Evolutionary conservation across 108 stramenopile genomes (phyloP).

Genomic region (Skeletonema marinoi): DNA sequence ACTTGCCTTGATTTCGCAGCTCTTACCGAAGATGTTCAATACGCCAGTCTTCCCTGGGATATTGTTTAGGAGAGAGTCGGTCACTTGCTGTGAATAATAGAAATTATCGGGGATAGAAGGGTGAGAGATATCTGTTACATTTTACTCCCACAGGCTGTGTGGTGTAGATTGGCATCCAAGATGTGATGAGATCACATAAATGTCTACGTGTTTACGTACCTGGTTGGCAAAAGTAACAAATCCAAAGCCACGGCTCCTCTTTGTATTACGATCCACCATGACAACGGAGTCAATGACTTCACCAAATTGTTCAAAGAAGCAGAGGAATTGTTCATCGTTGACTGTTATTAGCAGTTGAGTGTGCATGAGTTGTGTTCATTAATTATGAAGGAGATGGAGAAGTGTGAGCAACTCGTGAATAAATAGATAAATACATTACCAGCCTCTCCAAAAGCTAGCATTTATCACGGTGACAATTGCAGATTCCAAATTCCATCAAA

Average conservation of each 20-base stretch:
- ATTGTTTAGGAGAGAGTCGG: conserved; percentile 15
- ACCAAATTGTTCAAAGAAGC: conserved; percentile 76
- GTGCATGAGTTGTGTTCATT: neutral
- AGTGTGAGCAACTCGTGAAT: conserved; percentile 2
- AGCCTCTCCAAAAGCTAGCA: neutral
- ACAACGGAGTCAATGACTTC: conserved; percentile 71
- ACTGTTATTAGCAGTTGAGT: conserved; percentile 31
- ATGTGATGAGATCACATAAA: neutral
- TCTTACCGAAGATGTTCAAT: conserved; percentile 61
- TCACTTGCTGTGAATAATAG: conserved; percentile 7
- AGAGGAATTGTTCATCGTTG: conserved; percentile 58
- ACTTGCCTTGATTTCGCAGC: conserved; percentile 66
- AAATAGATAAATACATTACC: neutral
- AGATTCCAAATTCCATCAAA: neutral
- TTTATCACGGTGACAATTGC: neutral
- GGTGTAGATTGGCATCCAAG: neutral
- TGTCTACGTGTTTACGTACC: conserved; percentile 29
- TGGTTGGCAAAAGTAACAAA: conserved; percentile 82
- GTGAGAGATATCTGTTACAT: too few relatives aligned
- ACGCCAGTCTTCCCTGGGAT: conserved; percentile 39
- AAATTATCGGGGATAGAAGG: neutral
- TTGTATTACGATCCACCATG: conserved; percentile 76
- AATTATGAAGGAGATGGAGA: neutral
- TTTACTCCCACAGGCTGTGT: neutral
- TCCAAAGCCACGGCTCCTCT: conserved; percentile 84